Conservation (phyloP, 2,329 filamentous ascomycete genomes). For the Leptoxyphium fumago region DNA sequence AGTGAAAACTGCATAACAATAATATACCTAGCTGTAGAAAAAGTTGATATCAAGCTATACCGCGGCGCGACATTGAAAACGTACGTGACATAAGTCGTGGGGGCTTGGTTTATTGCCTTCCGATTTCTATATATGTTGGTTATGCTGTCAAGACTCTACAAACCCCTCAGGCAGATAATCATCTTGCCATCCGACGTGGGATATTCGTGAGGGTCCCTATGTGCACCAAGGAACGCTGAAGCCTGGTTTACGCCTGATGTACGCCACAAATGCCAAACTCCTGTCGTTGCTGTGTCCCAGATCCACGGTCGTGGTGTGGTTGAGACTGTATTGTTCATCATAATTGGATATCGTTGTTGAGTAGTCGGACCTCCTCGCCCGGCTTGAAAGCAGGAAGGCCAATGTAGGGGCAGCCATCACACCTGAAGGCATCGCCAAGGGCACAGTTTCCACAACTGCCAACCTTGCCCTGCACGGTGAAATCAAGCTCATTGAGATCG, state of each 20-base stretch:
- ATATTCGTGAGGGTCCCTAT: no score
- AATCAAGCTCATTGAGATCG: constrained; percentile 83
- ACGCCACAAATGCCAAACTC: no score
- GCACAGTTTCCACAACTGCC: constrained; percentile 91
- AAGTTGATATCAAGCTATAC: background rate
- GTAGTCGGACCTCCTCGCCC: constrained; percentile 77
- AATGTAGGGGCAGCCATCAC: constrained; percentile 63
- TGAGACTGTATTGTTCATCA: constrained; percentile 22
- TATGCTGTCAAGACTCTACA: no score
- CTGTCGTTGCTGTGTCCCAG: no score
- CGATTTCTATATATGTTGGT: no score
- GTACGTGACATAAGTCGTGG: background rate
- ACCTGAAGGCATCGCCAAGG: constrained; percentile 65
- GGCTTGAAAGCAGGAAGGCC: constrained; percentile 93
- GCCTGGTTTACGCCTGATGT: no score
- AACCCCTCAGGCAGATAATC: no score
- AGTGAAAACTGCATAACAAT: background rate
- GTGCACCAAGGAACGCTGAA: no score
- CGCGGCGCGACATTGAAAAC: background rate
- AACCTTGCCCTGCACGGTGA: constrained; percentile 93
- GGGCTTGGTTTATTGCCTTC: no score
- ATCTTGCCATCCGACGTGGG: no score
- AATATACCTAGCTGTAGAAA: background rate
- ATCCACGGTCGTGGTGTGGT: no score
- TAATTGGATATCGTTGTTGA: constrained; percentile 77